Evolutionary conservation across 371 early-diverging fungal species (phyloP).

Genomic region (Amoeboaphelidium protococcarum): DNA sequence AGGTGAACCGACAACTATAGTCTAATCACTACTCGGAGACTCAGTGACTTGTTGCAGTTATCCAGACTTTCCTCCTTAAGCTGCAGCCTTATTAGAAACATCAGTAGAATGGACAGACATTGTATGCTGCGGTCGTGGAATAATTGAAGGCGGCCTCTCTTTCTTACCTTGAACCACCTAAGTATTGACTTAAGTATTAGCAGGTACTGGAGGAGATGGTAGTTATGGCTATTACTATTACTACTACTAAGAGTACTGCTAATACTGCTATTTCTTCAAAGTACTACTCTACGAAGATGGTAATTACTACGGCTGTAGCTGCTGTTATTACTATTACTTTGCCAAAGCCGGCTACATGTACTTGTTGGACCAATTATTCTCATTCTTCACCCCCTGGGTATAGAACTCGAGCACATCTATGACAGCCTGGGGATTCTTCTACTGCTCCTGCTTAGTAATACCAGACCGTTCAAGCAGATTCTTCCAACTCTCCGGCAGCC

Average conservation of each 20-base stretch:
- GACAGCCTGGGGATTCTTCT: slow-evolving; percentile 78
- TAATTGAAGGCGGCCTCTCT: slow-evolving; percentile 14
- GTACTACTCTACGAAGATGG: too few relatives aligned
- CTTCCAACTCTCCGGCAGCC: slow-evolving; percentile 83
- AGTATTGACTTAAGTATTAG: not conserved
- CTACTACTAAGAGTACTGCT: too few relatives aligned
- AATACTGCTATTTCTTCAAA: too few relatives aligned
- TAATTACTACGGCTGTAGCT: too few relatives aligned
- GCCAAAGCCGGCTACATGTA: too few relatives aligned
- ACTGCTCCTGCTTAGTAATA: slow-evolving; percentile 78
- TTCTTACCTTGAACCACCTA: not conserved
- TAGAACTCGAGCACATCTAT: slow-evolving; percentile 83
- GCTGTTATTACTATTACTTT: too few relatives aligned
- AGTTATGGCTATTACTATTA: not conserved
- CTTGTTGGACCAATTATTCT: not conserved
- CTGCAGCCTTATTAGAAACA: too few relatives aligned
- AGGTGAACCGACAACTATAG: too few relatives aligned
- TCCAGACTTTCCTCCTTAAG: too few relatives aligned
- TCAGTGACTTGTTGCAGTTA: too few relatives aligned
- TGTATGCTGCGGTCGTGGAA: slow-evolving; percentile 19
- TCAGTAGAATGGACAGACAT: slow-evolving; percentile 17
- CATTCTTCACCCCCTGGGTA: slow-evolving; percentile 1
- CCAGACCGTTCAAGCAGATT: slow-evolving; percentile 64
- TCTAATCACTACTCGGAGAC: too few relatives aligned
- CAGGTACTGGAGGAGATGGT: not conserved